These are phyloP conservation scores for Ogataea pini DNA, from an alignment of 805 yeast genomes.

Conservation along the genomic window DNA sequence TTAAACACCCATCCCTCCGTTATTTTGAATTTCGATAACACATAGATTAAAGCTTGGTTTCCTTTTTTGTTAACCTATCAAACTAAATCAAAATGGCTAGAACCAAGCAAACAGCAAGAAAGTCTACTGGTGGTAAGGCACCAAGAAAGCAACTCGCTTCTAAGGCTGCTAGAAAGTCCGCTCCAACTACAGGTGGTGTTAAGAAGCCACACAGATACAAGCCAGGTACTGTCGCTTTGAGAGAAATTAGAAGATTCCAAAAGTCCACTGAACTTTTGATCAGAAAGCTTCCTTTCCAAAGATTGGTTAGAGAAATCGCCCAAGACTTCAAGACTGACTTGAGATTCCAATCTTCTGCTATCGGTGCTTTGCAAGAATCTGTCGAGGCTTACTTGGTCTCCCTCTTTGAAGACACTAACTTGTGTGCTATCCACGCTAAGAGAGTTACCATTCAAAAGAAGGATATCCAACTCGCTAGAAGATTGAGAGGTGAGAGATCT, in stretches of 20 bases:
- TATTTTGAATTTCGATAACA: neutral
- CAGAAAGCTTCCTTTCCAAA: slow-evolving; percentile 96
- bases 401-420: slow-evolving; percentile 94
- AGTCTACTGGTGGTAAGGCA: slow-evolving; percentile 94
- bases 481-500: slow-evolving; percentile 96
- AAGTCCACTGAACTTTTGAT: slow-evolving; percentile 92
- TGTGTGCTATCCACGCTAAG: slow-evolving; percentile 99
- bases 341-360: slow-evolving; percentile 96
- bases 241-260: slow-evolving; percentile 98
- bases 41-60: neutral
- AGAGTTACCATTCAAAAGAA: slow-evolving; percentile 98
- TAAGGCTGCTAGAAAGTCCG: slow-evolving; percentile 91
- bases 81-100: slow-evolving; percentile 64
- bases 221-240: slow-evolving; percentile 96
- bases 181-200: slow-evolving; percentile 91
- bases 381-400: slow-evolving; percentile 98
- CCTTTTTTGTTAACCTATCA: neutral
- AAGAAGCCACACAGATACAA: slow-evolving; percentile 94
- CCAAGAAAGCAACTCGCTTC: slow-evolving; percentile 94
- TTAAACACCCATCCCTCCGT: slow-evolving; percentile 1
- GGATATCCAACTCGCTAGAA: slow-evolving; percentile 96
- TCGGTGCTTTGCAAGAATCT: slow-evolving; percentile 97
- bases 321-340: slow-evolving; percentile 91
- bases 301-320: slow-evolving; percentile 94
- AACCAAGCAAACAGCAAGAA: slow-evolving; percentile 94